These are phyloP conservation scores for Penicillium sp. DNA, from an alignment of 2,329 filamentous ascomycete species.

Conservation along the genomic window DNA sequence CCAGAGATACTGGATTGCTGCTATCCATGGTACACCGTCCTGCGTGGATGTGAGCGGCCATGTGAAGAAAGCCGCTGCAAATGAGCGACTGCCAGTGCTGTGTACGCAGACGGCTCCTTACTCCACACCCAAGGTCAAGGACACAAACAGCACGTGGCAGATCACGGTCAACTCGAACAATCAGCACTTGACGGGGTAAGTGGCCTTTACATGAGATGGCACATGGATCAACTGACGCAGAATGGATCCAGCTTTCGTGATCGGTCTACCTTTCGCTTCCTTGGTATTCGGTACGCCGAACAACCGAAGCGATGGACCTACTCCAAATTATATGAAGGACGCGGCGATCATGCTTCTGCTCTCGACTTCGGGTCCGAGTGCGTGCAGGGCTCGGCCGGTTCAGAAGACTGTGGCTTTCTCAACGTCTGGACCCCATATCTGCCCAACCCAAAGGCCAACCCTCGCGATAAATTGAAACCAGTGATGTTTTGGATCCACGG, in stretches of 20 bases:
- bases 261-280: slow-evolving; percentile 56
- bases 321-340: slow-evolving; percentile 51
- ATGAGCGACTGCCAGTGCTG: slow-evolving; percentile 19
- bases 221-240: neutral
- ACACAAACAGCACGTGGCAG: slow-evolving; percentile 23
- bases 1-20: slow-evolving; percentile 23
- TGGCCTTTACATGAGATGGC: neutral
- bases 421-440: slow-evolving; percentile 51
- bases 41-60: slow-evolving; percentile 19
- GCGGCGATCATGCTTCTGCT: slow-evolving; percentile 52
- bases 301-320: slow-evolving; percentile 50
- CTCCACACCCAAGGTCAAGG: slow-evolving; percentile 16
- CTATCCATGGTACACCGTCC: slow-evolving; percentile 8
- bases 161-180: slow-evolving; percentile 23
- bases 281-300: slow-evolving; percentile 52
- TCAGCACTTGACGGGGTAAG: slow-evolving; percentile 26
- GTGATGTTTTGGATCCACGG: slow-evolving; percentile 60
- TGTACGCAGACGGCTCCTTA: slow-evolving; percentile 27
- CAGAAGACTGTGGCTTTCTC: slow-evolving; percentile 55
- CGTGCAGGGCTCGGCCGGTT: slow-evolving; percentile 44
- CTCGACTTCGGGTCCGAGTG: slow-evolving; percentile 43
- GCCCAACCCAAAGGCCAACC: slow-evolving; percentile 33
- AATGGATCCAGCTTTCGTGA: slow-evolving; percentile 50
- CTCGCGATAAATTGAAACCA: slow-evolving; percentile 46
- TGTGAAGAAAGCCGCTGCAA: slow-evolving; percentile 13